Conservation (phyloP, 495 filamentous ascomycete genomes). For the Pyrenula aspistea region DNA sequence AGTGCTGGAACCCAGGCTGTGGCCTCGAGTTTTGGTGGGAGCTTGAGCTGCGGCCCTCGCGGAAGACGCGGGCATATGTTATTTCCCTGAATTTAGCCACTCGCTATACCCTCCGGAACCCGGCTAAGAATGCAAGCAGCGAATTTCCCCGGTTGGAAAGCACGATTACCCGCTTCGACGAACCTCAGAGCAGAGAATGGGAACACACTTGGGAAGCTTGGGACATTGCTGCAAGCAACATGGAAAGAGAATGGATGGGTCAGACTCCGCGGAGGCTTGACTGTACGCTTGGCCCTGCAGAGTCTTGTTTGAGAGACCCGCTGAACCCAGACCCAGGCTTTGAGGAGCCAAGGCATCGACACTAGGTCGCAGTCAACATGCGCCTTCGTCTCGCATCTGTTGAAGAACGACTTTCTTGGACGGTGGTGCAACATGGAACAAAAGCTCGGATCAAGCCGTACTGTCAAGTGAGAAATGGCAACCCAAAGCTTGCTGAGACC, state of each 20-base stretch:
- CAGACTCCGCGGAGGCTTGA: not conserved
- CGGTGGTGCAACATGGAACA: too few relatives aligned
- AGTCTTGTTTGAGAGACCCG: not conserved
- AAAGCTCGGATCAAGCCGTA: too few relatives aligned
- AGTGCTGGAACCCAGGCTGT: not conserved
- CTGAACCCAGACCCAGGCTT: not conserved
- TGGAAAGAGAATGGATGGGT: not conserved
- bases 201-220: not conserved
- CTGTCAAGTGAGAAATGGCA: too few relatives aligned
- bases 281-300: not conserved
- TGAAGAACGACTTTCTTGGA: too few relatives aligned
- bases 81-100: not conserved
- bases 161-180: not conserved
- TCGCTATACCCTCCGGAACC: not conserved
- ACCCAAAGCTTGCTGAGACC: too few relatives aligned
- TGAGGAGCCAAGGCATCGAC: not conserved
- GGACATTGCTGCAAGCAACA: not conserved
- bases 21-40: not conserved
- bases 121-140: not conserved
- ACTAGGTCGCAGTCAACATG: too few relatives aligned
- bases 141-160: not conserved
- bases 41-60: not conserved
- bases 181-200: not conserved
- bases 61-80: not conserved
- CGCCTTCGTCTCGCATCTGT: too few relatives aligned